Evolutionary conservation across 2,329 filamentous ascomycete genomes (phyloP), one percentile per base, ranked within the genome.

Genomic region (Huntiella decipiens): DNA sequence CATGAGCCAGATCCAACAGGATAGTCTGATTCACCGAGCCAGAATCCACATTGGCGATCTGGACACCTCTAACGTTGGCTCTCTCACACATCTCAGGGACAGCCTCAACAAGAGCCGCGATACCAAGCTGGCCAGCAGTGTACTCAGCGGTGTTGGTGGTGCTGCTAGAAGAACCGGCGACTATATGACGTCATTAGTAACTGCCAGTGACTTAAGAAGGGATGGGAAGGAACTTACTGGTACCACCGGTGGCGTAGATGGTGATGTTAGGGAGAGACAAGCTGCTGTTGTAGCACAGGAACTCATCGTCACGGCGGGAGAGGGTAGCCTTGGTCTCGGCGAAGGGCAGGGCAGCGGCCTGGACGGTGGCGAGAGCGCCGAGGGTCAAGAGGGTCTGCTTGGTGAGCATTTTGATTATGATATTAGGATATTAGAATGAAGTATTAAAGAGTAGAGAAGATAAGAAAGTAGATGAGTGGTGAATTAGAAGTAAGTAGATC

Each of bases 181-280:
- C 44, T 46, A 16, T 22, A 13, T 28, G 16, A n/a, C 17, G 32
- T 34, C 16, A 16, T 39, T 19, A n/a, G 12, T 39, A 11, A 34
- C 12, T 36, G 28, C 15, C 1, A 15, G 41, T n/a, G 31, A 4
- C 4, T n/a, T 11, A 35, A 7, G 4, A 13, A 11, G 33, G 15
- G n/a, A 19, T 17, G 32, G 7, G 13, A 16, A n/a, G 19, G 7
- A 12, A 46, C 44, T 34, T 46, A 46, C 44, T 77, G 7, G 73
- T 77, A 33, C 73, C 73, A 12, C 72, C 72, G 4, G 67, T 73
- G 4, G 66, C 66, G 51, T 70, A 72, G 50, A 74, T 70, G 49
- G 69, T 74, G 44, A 75, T 60, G 53, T 73, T 73, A 7, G 69
- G 70, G 0, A 73, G 61, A n/a, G 19, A 38, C 7, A 45, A 5